Conservation (phyloP, 2,329 filamentous ascomycete species). For the Leptosphaerulina australis region DNA sequence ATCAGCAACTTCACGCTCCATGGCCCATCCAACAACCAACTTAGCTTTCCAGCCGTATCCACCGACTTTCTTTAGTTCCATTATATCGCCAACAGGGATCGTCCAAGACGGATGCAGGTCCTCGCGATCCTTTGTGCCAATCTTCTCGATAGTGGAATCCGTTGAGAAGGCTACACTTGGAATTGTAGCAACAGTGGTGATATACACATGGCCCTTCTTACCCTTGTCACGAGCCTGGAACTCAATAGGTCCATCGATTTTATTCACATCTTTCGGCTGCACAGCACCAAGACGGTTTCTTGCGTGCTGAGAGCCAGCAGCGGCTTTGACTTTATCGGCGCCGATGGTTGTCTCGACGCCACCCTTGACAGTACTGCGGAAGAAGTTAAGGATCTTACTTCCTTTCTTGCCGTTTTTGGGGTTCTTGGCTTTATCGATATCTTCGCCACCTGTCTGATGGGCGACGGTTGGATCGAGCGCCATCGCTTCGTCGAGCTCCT, state of each 20-base stretch:
- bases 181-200: slow-evolving; percentile 69
- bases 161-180: slow-evolving; percentile 71
- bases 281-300: slow-evolving; percentile 75
- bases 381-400: slow-evolving; percentile 64
- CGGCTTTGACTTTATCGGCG: slow-evolving; percentile 73
- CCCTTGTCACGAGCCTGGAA: slow-evolving; percentile 75
- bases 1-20: slow-evolving; percentile 75
- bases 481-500: slow-evolving; percentile 70
- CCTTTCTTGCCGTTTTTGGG: slow-evolving; percentile 56
- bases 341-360: slow-evolving; percentile 74
- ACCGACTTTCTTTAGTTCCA: slow-evolving; percentile 77
- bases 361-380: slow-evolving; percentile 73
- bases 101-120: slow-evolving; percentile 68
- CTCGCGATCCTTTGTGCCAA: slow-evolving; percentile 56
- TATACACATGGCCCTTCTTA: slow-evolving; percentile 73
- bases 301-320: slow-evolving; percentile 64
- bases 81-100: slow-evolving; percentile 72
- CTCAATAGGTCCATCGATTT: slow-evolving; percentile 70
- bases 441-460: slow-evolving; percentile 58
- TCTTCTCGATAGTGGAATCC: slow-evolving; percentile 55
- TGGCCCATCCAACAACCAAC: slow-evolving; percentile 79
- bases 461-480: slow-evolving; percentile 54
- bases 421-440: slow-evolving; percentile 58
- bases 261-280: slow-evolving; percentile 53
- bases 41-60: slow-evolving; percentile 86